A percentile compares a stretch with the other conserved stretches of the same genome.
These are phyloP conservation scores for Rhodomyrtus psidioides DNA, from an alignment of 441 rosid genomes.

Conservation along the genomic window DNA sequence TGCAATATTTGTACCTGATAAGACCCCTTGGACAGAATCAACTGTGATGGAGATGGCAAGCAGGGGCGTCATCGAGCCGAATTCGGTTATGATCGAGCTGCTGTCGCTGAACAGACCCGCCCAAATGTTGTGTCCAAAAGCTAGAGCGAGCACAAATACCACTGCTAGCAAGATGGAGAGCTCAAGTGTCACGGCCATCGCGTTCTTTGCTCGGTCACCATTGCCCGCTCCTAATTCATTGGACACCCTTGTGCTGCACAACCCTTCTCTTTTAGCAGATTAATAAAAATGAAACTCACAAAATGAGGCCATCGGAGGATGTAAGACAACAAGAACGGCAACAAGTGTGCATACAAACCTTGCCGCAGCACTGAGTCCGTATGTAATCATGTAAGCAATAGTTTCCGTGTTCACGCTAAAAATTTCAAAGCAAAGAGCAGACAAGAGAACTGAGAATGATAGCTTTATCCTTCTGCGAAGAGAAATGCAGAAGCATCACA, in stretches of 20 bases:
- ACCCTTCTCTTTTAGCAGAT: not conserved
- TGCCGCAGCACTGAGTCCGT: slow-evolving; percentile 63
- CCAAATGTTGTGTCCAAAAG: slow-evolving; percentile 52
- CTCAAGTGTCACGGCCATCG: slow-evolving; percentile 44
- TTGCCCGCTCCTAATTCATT: slow-evolving; percentile 72
- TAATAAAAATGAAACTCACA: not conserved
- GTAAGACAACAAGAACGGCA: not conserved
- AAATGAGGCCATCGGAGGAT: not conserved
- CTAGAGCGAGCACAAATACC: slow-evolving; percentile 26
- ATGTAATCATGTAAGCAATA: slow-evolving; percentile 46
- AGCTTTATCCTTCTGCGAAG: not conserved
- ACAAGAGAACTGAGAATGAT: not conserved
- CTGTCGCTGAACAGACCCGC: slow-evolving; percentile 50
- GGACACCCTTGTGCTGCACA: slow-evolving; percentile 58
- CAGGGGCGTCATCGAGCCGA: slow-evolving; percentile 46
- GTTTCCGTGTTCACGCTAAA: slow-evolving; percentile 52
- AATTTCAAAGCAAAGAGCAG: not conserved
- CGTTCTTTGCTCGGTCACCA: slow-evolving; percentile 43
- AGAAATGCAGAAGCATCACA: not conserved
- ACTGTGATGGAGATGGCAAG: slow-evolving; percentile 42
- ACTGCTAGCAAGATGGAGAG: slow-evolving; percentile 47
- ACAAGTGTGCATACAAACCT: slow-evolving; percentile 23
- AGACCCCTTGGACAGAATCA: slow-evolving; percentile 59
- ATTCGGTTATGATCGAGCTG: slow-evolving; percentile 22
- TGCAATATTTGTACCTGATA: slow-evolving; percentile 38